phyloP scores from a whole-genome alignment of 768 basidiomycete species.

The Mrakia blollopis region DNA sequence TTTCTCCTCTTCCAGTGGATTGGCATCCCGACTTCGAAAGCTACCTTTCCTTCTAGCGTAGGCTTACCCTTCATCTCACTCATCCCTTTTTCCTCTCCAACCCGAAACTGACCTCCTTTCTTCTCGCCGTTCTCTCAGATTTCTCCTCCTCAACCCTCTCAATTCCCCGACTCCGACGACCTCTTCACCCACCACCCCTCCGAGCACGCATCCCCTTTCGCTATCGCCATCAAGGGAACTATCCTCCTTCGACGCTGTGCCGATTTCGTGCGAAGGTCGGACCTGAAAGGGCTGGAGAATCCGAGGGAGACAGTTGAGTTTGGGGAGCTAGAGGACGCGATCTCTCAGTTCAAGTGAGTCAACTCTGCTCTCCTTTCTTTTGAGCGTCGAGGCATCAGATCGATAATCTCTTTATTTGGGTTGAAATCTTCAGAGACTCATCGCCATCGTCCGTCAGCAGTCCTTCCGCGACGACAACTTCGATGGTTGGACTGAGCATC shows the following conservation, averaged over 20 bases:
- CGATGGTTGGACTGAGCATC: not conserved
- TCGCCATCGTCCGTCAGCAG: not conserved
- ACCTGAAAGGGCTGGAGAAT: conserved; percentile 1
- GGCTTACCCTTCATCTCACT: not conserved
- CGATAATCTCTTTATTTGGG: not conserved
- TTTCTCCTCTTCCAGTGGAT: not conserved
- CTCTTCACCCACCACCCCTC: not conserved
- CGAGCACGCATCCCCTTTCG: not conserved
- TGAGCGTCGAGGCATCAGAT: not conserved
- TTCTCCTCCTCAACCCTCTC: not conserved
- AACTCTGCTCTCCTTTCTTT: not conserved
- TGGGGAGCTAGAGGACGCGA: conserved; percentile 31
- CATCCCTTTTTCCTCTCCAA: no score
- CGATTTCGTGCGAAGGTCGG: not conserved
- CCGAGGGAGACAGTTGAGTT: conserved; percentile 30
- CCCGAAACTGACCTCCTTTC: not conserved
- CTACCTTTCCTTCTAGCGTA: not conserved
- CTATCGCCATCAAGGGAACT: not conserved
- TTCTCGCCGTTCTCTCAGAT: not conserved
- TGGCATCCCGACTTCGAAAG: not conserved
- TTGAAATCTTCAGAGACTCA: not conserved
- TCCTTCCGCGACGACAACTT: not conserved
- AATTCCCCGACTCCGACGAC: not conserved
- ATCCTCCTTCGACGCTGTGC: not conserved
- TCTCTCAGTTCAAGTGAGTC: not conserved